Evolutionary conservation across 1,139 yeast genomes (phyloP), one percentile per base, ranked within the genome.

Genomic region (Suhomyces panamericanus): DNA sequence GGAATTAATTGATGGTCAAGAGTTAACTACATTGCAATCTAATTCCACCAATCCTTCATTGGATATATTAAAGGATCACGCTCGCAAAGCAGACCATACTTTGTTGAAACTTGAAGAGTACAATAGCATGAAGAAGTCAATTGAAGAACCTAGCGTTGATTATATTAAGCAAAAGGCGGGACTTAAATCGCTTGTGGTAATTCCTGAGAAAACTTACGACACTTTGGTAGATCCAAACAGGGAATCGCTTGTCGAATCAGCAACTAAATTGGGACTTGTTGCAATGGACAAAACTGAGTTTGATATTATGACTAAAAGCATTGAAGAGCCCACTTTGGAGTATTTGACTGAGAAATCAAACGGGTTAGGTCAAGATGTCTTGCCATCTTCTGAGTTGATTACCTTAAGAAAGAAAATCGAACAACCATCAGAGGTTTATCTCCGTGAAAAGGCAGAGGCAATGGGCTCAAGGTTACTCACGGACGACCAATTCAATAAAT

Each of bases 301-400:
- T 36, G 48, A 48, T n/a, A 38, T 42, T 20, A 48, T 60, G 47
- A 49, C 47, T 20, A 39, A 51, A 7, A 41, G 43, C 5, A 24
- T 63, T 20, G 61, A 59, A 1, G 28, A 51, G 2, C 76, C 77
- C 6, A 35, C 57, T 3, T 24, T 57, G 13, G 64, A 60, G 2
- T 60, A 60, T 48, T 53, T 70, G 43, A 40, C 48, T 12, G 50
- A 52, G 12, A 65, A 63, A 37, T 57, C 67, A 1, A 26, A 28
- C 5, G 12, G 27, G 4, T 39, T 46, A 5, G 60, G 55, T 3
- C 43, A 48, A 20, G 41, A 27, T 4, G 38, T 67, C 28, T 53
- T 69, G 5, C 47, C 64, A 6, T 47, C 50, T 16, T 49, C 47
- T 1, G 68, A 65, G 6, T 37, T 48, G 17, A 35, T 27, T 5